These are phyloP conservation scores for Beverwykella pulmonaria DNA, from an alignment of 495 filamentous ascomycete species.

Conservation along the genomic window DNA sequence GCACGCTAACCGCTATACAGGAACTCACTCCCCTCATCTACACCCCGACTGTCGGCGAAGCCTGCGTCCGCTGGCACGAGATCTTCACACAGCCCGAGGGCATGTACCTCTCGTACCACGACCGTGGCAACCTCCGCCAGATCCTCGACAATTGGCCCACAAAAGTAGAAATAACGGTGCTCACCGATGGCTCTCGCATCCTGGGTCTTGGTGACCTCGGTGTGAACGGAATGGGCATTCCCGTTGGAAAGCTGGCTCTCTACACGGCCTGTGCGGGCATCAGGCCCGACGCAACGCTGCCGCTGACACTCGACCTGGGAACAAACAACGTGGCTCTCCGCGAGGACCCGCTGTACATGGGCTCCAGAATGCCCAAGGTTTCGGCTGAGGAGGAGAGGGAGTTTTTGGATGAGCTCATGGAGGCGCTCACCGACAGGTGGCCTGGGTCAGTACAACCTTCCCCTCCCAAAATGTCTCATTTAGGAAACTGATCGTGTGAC, in stretches of 20 bases:
- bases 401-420: slow-evolving; percentile 98
- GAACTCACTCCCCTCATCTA: slow-evolving; percentile 94
- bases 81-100: slow-evolving; percentile 95
- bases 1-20: slow-evolving; percentile 44
- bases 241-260: slow-evolving; percentile 86
- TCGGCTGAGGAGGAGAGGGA: slow-evolving; percentile 80
- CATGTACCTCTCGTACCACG: slow-evolving; percentile 88
- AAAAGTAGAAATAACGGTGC: slow-evolving; percentile 91
- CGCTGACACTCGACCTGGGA: slow-evolving; percentile 87
- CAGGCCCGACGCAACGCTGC: slow-evolving; percentile 86
- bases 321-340: slow-evolving; percentile 87
- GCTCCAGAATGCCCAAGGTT: slow-evolving; percentile 79
- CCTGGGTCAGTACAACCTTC: slow-evolving; percentile 60
- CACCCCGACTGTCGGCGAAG: slow-evolving; percentile 95
- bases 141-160: slow-evolving; percentile 92
- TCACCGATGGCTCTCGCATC: slow-evolving; percentile 96
- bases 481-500: slow-evolving; percentile 30
- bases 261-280: slow-evolving; percentile 98
- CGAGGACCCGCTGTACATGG: slow-evolving; percentile 92
- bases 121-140: slow-evolving; percentile 77
- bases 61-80: slow-evolving; percentile 92
- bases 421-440: slow-evolving; percentile 82
- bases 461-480: not conserved
- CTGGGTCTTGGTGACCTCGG: slow-evolving; percentile 94
- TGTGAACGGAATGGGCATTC: slow-evolving; percentile 97